Evolutionary conservation across 2,329 filamentous ascomycete species (phyloP).

Genomic region (Periconia digitata): DNA sequence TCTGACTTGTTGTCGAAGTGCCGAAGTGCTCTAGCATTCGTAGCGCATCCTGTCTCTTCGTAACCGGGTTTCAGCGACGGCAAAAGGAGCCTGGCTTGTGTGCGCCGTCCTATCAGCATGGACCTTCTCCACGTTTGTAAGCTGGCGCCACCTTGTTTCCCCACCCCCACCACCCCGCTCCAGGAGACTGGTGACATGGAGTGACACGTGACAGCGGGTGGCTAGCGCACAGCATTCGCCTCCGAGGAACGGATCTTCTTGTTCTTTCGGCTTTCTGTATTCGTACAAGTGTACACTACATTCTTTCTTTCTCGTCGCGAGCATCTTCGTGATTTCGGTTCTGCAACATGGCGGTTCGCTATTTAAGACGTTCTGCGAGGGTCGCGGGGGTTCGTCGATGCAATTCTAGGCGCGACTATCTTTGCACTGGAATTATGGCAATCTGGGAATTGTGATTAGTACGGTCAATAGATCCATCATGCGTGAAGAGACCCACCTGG

Average conservation of each 20-base stretch:
- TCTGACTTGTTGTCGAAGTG: conserved; percentile 4
- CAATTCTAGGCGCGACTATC: conserved; percentile 17
- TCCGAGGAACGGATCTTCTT: conserved; percentile 1
- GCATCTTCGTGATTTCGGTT: neutral
- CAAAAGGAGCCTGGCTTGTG: conserved; percentile 2
- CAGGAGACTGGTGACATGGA: too few species aligned
- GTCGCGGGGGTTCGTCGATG: neutral
- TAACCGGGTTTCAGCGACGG: conserved; percentile 3
- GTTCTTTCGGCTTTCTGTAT: neutral
- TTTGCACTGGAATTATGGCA: conserved; percentile 35
- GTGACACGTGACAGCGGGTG: conserved; percentile 16
- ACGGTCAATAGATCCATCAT: neutral
- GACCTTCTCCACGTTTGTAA: conserved; percentile 17
- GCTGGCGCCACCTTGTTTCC: conserved; percentile 22
- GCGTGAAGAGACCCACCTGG: conserved; percentile 27
- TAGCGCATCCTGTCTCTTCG: neutral
- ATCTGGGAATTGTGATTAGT: conserved; percentile 30
- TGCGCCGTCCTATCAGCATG: conserved; percentile 12
- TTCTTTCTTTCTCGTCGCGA: neutral
- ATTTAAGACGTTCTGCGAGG: neutral
- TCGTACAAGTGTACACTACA: neutral
- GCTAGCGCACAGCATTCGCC: conserved; percentile 4
- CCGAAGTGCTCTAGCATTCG: conserved; percentile 7
- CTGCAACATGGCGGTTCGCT: neutral
- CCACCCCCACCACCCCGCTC: conserved; percentile 11